A percentile compares a stretch with the other conserved stretches of the same genome.
Conservation (phyloP, 1,284 basidiomycete species). For the Wolfiporia cocos region DNA sequence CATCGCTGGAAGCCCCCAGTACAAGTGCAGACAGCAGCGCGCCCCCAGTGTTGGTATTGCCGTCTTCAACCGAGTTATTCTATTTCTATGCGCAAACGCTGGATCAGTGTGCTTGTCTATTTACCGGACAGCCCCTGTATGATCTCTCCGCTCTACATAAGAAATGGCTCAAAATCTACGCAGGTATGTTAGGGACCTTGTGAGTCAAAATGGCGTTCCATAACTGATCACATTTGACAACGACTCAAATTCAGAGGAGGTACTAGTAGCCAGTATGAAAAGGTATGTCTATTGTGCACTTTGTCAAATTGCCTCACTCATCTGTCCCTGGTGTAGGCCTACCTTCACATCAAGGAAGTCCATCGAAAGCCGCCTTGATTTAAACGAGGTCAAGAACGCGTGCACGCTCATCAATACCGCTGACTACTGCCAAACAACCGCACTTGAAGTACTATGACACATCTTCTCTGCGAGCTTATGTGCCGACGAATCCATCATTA, state of each 20-base stretch:
- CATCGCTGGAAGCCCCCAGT: conserved; percentile 59
- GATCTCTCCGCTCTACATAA: conserved; percentile 78
- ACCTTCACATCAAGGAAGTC: conserved; percentile 50
- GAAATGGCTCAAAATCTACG: conserved; percentile 94
- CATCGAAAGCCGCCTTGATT: conserved; percentile 70
- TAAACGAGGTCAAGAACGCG: conserved; percentile 70
- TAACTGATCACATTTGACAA: not conserved
- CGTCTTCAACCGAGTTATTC: conserved; percentile 94
- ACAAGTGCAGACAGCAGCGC: conserved; percentile 41
- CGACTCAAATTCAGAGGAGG: conserved; percentile 86
- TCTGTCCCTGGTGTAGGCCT: conserved; percentile 24
- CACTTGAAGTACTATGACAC: conserved; percentile 57
- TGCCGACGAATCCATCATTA: too few relatives aligned
- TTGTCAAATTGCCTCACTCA: not conserved
- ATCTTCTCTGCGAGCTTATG: not conserved
- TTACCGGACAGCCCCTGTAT: conserved; percentile 76
- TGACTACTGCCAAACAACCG: conserved; percentile 94
- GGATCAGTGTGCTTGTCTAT: conserved; percentile 87
- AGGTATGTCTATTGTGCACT: conserved; percentile 33
- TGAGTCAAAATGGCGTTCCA: not conserved
- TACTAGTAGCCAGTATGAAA: conserved; percentile 70
- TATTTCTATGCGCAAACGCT: conserved; percentile 95
- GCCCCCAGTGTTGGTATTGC: conserved; percentile 67
- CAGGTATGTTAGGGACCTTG: conserved; percentile 48
- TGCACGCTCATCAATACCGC: conserved; percentile 93